Evolutionary conservation across 176 grass and related monocot species (phyloP).

Genomic region (Alopecurus myosuroides): DNA sequence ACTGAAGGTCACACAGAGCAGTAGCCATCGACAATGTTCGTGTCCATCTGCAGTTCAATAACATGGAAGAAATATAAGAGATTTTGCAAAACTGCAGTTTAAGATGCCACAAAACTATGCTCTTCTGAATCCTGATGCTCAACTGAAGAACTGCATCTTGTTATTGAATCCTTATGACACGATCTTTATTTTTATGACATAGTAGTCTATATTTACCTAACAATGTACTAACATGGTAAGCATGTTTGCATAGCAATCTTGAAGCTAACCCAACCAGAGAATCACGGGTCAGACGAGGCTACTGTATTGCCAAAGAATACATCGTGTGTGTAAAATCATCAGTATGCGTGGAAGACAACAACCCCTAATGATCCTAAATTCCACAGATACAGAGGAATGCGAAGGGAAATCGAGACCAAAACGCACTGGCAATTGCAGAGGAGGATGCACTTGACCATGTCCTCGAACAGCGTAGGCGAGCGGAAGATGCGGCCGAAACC

Average conservation of each 20-base stretch:
- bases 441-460: slow-evolving; percentile 92
- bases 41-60: slow-evolving; percentile 44
- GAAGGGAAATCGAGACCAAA: not conserved
- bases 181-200: no score
- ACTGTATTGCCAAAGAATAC: not conserved
- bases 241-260: not conserved
- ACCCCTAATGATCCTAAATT: not conserved
- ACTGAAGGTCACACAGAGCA: slow-evolving; percentile 63
- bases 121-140: not conserved
- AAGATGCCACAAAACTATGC: not conserved
- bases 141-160: not conserved
- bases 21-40: slow-evolving; percentile 68
- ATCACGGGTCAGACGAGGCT: not conserved
- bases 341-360: not conserved
- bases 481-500: slow-evolving; percentile 76
- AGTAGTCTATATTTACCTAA: not conserved
- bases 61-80: not conserved
- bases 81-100: not conserved
- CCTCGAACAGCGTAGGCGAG: slow-evolving; percentile 74
- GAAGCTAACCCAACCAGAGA: not conserved
- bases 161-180: not conserved
- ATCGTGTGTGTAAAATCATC: no score
- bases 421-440: slow-evolving; percentile 80
- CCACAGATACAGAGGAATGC: not conserved
- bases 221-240: not conserved